A percentile compares a stretch with the other conserved stretches of the same genome.
These are phyloP conservation scores for Plasmodium malariae DNA, from an alignment of 169 alveolate genomes.

Conservation along the genomic window DNA sequence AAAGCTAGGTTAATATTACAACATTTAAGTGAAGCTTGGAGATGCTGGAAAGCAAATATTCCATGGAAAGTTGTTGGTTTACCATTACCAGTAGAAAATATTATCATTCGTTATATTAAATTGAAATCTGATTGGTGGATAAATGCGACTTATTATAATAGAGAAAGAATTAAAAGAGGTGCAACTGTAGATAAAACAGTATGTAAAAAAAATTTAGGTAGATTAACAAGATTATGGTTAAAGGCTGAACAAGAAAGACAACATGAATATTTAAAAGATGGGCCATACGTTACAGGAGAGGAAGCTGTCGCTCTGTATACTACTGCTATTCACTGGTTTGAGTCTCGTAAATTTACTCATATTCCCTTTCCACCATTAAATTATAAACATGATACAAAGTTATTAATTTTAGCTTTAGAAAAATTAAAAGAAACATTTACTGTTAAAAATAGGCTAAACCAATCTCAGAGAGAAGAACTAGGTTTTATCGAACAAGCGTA, in stretches of 20 bases:
- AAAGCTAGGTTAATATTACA: slow-evolving; percentile 98
- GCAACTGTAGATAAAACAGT: slow-evolving; percentile 99
- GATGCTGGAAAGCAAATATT: slow-evolving; percentile 99
- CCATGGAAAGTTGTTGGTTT: slow-evolving; percentile 99
- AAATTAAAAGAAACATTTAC: slow-evolving; percentile 98
- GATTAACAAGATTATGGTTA: slow-evolving; percentile 99
- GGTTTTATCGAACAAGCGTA: slow-evolving; percentile 99
- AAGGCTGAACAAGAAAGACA: slow-evolving; percentile 99
- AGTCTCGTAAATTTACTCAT: slow-evolving; percentile 97
- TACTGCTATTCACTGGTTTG: slow-evolving; percentile 99
- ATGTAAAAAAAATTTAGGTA: slow-evolving; percentile 98
- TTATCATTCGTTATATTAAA: slow-evolving; percentile 98
- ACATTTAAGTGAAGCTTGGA: slow-evolving; percentile 99
- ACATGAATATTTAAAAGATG: slow-evolving; percentile 98
- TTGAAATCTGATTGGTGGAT: slow-evolving; percentile 99
- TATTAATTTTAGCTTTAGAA: slow-evolving; percentile 98
- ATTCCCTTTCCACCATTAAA: slow-evolving; percentile 99
- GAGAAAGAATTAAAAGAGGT: slow-evolving; percentile 99
- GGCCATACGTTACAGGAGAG: slow-evolving; percentile 98
- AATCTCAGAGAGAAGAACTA: slow-evolving; percentile 99
- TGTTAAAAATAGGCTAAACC: slow-evolving; percentile 96
- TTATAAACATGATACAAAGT: slow-evolving; percentile 99
- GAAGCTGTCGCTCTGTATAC: slow-evolving; percentile 99
- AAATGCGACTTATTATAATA: slow-evolving; percentile 98
- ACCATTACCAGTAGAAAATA: slow-evolving; percentile 99